phyloP scores from a whole-genome alignment of 1,139 yeast species.

The Candida tetrigidarum region DNA sequence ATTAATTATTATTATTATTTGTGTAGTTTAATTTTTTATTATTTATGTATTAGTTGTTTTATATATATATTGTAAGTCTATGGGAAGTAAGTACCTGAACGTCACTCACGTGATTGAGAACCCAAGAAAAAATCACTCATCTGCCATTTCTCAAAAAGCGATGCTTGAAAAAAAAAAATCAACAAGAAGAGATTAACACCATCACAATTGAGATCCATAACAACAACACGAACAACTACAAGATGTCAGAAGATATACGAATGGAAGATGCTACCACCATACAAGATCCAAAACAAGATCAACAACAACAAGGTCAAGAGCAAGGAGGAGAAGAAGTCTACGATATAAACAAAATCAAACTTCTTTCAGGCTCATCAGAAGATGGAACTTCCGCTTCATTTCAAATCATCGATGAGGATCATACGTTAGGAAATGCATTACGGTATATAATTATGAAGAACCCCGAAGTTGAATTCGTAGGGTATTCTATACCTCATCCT shows the following conservation, averaged over 20 bases:
- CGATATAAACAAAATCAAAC: conserved; percentile 54
- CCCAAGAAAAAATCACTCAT: background rate
- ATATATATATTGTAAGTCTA: too few species aligned
- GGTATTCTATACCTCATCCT: conserved; percentile 99
- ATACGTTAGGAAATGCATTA: conserved; percentile 91
- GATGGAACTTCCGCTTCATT: conserved; percentile 97
- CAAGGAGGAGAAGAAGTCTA: conserved; percentile 40
- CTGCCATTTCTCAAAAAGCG: background rate
- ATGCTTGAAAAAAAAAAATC: background rate
- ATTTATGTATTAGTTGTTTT: background rate
- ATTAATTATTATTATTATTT: background rate
- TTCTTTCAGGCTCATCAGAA: conserved; percentile 90
- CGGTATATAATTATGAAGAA: conserved; percentile 96
- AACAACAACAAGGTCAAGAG: conserved; percentile 2
- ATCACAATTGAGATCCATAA: conserved; percentile 3
- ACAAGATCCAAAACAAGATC: background rate
- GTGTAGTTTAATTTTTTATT: background rate
- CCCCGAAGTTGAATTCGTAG: conserved; percentile 97
- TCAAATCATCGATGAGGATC: conserved; percentile 92
- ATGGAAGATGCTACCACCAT: conserved; percentile 8
- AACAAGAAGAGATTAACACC: background rate
- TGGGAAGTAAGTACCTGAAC: too few species aligned
- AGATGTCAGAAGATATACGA: conserved; percentile 13
- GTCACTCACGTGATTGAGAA: too few species aligned
- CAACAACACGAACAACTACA: background rate